A percentile compares a stretch with the other conserved stretches of the same genome.
phyloP scores from a whole-genome alignment of 2,329 filamentous ascomycete genomes.

The Penicillium sp. region DNA sequence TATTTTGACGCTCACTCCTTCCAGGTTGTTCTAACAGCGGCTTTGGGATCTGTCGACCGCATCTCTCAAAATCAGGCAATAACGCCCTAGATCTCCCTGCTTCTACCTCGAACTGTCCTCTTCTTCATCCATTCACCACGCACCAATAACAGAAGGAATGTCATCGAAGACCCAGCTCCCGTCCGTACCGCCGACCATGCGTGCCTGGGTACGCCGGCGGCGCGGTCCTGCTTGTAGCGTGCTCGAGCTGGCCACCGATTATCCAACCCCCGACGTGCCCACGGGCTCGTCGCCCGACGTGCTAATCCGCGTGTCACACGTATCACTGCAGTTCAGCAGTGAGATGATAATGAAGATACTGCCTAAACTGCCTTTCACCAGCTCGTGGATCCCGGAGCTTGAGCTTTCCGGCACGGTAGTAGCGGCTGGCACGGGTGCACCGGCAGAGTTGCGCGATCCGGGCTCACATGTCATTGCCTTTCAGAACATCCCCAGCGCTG shows the following conservation, averaged over 20 bases:
- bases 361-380: slow-evolving; percentile 14
- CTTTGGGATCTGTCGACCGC: too few relatives aligned
- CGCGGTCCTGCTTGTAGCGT: slow-evolving; percentile 1
- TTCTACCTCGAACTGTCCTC: background rate
- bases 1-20: too few relatives aligned
- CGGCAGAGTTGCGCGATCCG: slow-evolving; percentile 14
- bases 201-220: slow-evolving; percentile 12
- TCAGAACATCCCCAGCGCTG: slow-evolving; percentile 1
- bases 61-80: too few relatives aligned
- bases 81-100: background rate
- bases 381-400: slow-evolving; percentile 17
- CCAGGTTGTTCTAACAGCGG: too few relatives aligned
- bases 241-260: slow-evolving; percentile 6
- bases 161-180: background rate
- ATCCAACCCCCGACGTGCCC: slow-evolving; percentile 12
- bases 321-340: slow-evolving; percentile 16
- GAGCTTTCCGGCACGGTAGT: slow-evolving; percentile 21
- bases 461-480: slow-evolving; percentile 18
- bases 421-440: slow-evolving; percentile 12
- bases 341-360: slow-evolving; percentile 10
- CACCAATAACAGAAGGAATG: background rate
- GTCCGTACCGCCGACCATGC: slow-evolving; percentile 8
- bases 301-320: slow-evolving; percentile 21
- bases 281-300: slow-evolving; percentile 15
- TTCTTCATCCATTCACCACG: background rate